These are phyloP conservation scores for Candida coquimbonensis DNA, from an alignment of 805 yeast species.

Conservation along the genomic window DNA sequence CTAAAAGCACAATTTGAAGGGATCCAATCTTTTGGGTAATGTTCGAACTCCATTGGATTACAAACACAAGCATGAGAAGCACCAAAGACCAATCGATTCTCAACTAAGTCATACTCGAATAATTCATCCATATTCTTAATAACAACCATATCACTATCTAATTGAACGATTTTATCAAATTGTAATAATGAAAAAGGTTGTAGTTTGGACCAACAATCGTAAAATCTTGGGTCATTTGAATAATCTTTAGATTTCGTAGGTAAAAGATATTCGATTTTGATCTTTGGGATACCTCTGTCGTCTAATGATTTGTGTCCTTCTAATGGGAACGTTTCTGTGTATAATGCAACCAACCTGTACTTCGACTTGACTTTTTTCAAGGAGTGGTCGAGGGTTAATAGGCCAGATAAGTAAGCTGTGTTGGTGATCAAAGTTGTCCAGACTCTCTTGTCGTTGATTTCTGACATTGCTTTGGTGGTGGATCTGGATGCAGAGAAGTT, in stretches of 20 bases:
- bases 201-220: slow-evolving; percentile 57
- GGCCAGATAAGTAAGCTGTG: slow-evolving; percentile 42
- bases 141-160: slow-evolving; percentile 57
- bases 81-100: slow-evolving; percentile 36
- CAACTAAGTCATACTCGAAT: slow-evolving; percentile 37
- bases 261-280: slow-evolving; percentile 34
- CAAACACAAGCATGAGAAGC: slow-evolving; percentile 59
- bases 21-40: slow-evolving; percentile 50
- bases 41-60: slow-evolving; percentile 44
- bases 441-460: slow-evolving; percentile 19
- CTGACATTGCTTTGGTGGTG: background rate
- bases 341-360: slow-evolving; percentile 46
- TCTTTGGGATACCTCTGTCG: slow-evolving; percentile 33
- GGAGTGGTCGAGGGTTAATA: slow-evolving; percentile 43
- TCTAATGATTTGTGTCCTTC: slow-evolving; percentile 37
- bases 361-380: slow-evolving; percentile 35
- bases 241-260: slow-evolving; percentile 40
- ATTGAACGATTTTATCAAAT: slow-evolving; percentile 46
- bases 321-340: slow-evolving; percentile 39
- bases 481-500: background rate
- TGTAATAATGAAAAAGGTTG: slow-evolving; percentile 46
- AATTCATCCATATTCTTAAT: slow-evolving; percentile 52
- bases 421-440: slow-evolving; percentile 56
- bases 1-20: slow-evolving; percentile 46
- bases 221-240: slow-evolving; percentile 44